Evolutionary conservation across 257 asterid genomes (phyloP), one percentile per base, ranked within the genome.

Genomic region (Ballota nigra): DNA sequence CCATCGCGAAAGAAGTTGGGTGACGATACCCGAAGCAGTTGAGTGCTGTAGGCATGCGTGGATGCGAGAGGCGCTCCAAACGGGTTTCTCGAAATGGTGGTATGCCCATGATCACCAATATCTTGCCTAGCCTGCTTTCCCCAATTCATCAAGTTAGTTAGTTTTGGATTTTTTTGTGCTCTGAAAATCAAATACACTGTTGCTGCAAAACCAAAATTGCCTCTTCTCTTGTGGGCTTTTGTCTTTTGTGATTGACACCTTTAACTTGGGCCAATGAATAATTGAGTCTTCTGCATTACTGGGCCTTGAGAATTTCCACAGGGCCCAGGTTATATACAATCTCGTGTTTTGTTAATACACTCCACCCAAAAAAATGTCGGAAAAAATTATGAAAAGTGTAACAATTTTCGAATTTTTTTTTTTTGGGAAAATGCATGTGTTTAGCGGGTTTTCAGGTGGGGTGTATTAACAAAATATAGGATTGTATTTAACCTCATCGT

Each of bases 51-150:
- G 97, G 70, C 94, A 92, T 58, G 82, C 77, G 8, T 92, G 98
- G 98, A 92, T 89, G 98, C 74, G 96, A 34, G 88, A 89, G 80
- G 96, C 91, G 6, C 86, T 92, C 2, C 92, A 86, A 40, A 75
- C 84, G 69, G 96, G 98, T 10, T 92, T 92, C 68, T 73, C 82
- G 0, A 81, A 81, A 73, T 92, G 98, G 98, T 80, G 98, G 98
- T 79, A 72, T 28, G 89, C 69, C 9, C 87, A 70, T 74, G 96
- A 84, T 89, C 91, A 73, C 67, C 60, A 81, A 41, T 68, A 79
- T 90, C 51, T 83, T 84, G 80, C 86, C 87, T 8, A 71, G 19
- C 2, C 18, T 41, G 16, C 51, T 13, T 41, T 12, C 22, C 55
- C 53, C 53, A 45, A 45, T 45, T 77, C 79, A 43, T 69, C 73